Evolutionary conservation across 2,329 filamentous ascomycete species (phyloP), one percentile per base, ranked within the genome.

Genomic region (Colletotrichum sp.): DNA sequence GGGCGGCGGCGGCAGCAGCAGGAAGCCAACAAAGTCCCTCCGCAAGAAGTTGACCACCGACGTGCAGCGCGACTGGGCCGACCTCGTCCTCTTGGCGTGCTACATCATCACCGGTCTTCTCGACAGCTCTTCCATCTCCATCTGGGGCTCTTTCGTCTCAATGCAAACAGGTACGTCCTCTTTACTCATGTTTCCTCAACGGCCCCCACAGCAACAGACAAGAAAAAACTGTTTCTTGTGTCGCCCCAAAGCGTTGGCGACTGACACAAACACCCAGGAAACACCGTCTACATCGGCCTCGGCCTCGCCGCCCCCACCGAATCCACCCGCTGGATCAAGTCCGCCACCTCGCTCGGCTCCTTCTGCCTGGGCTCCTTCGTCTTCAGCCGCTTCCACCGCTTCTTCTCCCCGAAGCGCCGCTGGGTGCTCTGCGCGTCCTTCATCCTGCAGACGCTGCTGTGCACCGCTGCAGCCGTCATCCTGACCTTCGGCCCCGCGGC

Each of bases 81-180:
- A 96, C 80, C 78, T 94, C 2, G 86, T 95, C 24, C 88, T 96
- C 52, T 86, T 96, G 6, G 86, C 91, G 32, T 95, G 93, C 84
- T 96, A 96, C 82, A 85, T 95, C 78, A 93, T 96, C 81, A 96
- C 95, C 0, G 95, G 95, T 6, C 87, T 96, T 13, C 89, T 95
- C 9, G 95, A 96, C 84, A 95, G 93, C 84, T 92, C 93, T 4
- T 92, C 94, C 4, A 93, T 95, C 63, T 93, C 92, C 73, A 93
- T 94, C 57, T 96, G 94, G 93, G 93, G 94, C 15, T 93, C 93
- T 4, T 96, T 96, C 80, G 94, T 95, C 55, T 95, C 93, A 80
- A 96, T 96, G 94, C 95, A 96, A 82, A 96, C 94, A 36, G 94
- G 94, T 91, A 80, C 16, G 9, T 21, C 9, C 52, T 16, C 36